Evolutionary conservation across 208 protist species (phyloP).

Genomic region (Perkinsela sp.): DNA sequence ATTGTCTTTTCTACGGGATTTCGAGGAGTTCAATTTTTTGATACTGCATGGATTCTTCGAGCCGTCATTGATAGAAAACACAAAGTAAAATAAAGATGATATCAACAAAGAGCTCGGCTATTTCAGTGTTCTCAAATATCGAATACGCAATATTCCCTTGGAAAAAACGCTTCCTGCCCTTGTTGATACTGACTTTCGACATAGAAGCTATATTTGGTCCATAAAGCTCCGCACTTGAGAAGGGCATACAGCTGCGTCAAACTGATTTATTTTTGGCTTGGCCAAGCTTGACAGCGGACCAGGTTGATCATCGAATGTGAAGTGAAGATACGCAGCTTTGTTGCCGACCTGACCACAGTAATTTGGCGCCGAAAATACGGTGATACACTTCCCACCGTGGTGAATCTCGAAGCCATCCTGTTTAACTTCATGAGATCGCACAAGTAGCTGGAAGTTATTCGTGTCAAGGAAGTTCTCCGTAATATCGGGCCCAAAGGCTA

Average conservation of each 20-base stretch:
- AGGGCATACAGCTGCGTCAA: not conserved
- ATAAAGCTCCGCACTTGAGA: not conserved
- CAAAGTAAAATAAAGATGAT: too few species aligned
- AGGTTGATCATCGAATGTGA: conserved; percentile 20
- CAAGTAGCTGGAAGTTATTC: conserved; percentile 73
- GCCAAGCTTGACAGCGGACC: not conserved
- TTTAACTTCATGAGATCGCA: conserved; percentile 90
- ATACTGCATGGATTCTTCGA: too few species aligned
- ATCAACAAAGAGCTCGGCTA: too few species aligned
- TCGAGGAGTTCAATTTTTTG: too few species aligned
- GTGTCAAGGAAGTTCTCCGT: conserved; percentile 70
- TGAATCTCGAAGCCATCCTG: conserved; percentile 78
- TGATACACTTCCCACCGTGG: conserved; percentile 66
- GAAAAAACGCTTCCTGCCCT: too few species aligned
- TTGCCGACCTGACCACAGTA: conserved; percentile 89
- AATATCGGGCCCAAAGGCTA: conserved; percentile 88
- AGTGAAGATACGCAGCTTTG: conserved; percentile 56
- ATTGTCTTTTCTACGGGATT: too few species aligned
- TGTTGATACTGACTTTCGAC: too few species aligned
- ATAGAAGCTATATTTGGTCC: too few species aligned
- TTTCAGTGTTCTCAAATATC: too few species aligned
- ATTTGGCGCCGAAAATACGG: conserved; percentile 92
- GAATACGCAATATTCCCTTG: too few species aligned
- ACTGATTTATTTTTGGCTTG: not conserved
- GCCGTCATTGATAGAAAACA: too few species aligned